Evolutionary conservation across 768 basidiomycete genomes (phyloP).

Genomic region (Boletus sensibilis): DNA sequence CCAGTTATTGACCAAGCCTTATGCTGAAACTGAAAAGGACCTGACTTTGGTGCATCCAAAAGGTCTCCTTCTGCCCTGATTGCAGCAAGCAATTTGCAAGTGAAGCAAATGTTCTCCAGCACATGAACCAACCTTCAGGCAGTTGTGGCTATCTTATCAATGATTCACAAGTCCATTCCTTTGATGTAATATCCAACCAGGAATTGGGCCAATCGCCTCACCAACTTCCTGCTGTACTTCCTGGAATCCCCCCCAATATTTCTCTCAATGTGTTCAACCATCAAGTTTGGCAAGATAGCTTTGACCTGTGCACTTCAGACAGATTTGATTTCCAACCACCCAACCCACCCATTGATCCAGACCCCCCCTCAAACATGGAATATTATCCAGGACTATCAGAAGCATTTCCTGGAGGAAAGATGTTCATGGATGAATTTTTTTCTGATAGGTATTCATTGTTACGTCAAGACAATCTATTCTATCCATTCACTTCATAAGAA

Average conservation of each 20-base stretch:
- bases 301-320: too few relatives aligned
- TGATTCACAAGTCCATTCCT: too few relatives aligned
- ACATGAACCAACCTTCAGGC: background rate
- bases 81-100: background rate
- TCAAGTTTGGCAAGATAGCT: background rate
- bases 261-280: background rate
- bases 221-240: background rate
- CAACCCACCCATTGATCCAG: background rate
- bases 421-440: background rate
- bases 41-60: too few relatives aligned
- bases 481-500: background rate
- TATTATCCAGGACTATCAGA: background rate
- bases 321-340: too few relatives aligned
- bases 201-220: too few relatives aligned
- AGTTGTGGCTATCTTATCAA: background rate
- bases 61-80: background rate
- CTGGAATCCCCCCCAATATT: background rate
- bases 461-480: background rate
- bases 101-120: background rate
- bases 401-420: background rate
- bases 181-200: too few relatives aligned
- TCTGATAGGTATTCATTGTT: background rate
- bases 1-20: too few relatives aligned
- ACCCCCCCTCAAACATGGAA: background rate
- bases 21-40: too few relatives aligned